phyloP scores from a whole-genome alignment of 257 asterid genomes.

The Plectranthus barbatus region DNA sequence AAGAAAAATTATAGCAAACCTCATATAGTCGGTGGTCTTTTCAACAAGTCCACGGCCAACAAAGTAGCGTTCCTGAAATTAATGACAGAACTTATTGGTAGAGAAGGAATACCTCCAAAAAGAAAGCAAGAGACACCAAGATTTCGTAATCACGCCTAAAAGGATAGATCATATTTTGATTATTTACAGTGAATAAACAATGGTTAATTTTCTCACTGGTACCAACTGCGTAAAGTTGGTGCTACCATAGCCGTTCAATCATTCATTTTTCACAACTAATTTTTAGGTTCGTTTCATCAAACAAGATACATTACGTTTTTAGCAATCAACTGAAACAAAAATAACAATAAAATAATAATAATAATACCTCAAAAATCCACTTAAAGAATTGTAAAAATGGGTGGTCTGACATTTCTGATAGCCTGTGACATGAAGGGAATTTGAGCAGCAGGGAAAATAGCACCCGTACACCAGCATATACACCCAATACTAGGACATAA shows the following conservation, averaged over 20 bases:
- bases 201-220: neutral
- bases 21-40: slow-evolving; percentile 66
- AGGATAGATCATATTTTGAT: neutral
- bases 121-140: neutral
- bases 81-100: slow-evolving; percentile 6
- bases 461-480: slow-evolving; percentile 76
- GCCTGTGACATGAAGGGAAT: slow-evolving; percentile 72
- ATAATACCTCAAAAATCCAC: slow-evolving; percentile 89
- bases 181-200: neutral
- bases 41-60: slow-evolving; percentile 99
- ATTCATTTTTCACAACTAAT: neutral
- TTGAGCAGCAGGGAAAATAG: slow-evolving; percentile 68
- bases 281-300: slow-evolving; percentile 11
- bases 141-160: neutral
- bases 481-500: slow-evolving; percentile 83
- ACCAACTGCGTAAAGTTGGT: neutral
- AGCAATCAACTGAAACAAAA: neutral
- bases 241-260: neutral
- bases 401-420: slow-evolving; percentile 84
- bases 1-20: slow-evolving; percentile 39
- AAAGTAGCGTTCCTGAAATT: slow-evolving; percentile 87
- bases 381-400: slow-evolving; percentile 96
- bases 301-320: neutral
- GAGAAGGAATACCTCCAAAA: neutral
- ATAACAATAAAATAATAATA: too few species aligned